phyloP scores from a whole-genome alignment of 108 stramenopile genomes.

The Bacterosira constricta region DNA sequence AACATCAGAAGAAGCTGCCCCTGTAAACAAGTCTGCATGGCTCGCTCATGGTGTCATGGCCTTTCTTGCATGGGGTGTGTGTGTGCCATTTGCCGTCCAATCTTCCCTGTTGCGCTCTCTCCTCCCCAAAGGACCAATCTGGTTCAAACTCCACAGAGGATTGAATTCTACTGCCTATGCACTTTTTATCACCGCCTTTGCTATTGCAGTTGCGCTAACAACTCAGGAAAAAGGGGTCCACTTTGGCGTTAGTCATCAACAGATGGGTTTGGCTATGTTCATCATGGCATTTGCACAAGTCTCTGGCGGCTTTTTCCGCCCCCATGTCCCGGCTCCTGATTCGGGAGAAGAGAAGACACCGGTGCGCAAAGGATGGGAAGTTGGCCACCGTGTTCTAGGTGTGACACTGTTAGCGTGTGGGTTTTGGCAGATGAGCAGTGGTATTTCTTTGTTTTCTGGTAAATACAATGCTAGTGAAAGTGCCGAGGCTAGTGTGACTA shows the following conservation, averaged over 20 bases:
- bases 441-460: slow-evolving; percentile 19
- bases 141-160: slow-evolving; percentile 42
- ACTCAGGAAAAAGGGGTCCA: slow-evolving; percentile 23
- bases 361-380: slow-evolving; percentile 29
- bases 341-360: slow-evolving; percentile 29
- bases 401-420: slow-evolving; percentile 21
- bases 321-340: slow-evolving; percentile 34
- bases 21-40: slow-evolving; percentile 44
- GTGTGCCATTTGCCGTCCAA: slow-evolving; percentile 64
- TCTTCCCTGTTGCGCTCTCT: slow-evolving; percentile 51
- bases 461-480: slow-evolving; percentile 23
- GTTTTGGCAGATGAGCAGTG: slow-evolving; percentile 43
- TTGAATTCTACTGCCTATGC: slow-evolving; percentile 22
- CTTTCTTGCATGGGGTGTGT: slow-evolving; percentile 69
- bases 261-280: slow-evolving; percentile 47
- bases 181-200: slow-evolving; percentile 30
- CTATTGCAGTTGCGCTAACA: slow-evolving; percentile 29
- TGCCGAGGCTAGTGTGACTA: slow-evolving; percentile 7
- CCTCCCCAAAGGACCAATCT: slow-evolving; percentile 21
- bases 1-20: not conserved
- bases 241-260: slow-evolving; percentile 28
- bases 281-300: slow-evolving; percentile 45
- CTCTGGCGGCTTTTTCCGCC: slow-evolving; percentile 36
- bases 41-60: slow-evolving; percentile 66
- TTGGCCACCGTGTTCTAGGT: slow-evolving; percentile 28